phyloP scores from a whole-genome alignment of 768 basidiomycete species.

The Peribolospora kevripleyi region DNA sequence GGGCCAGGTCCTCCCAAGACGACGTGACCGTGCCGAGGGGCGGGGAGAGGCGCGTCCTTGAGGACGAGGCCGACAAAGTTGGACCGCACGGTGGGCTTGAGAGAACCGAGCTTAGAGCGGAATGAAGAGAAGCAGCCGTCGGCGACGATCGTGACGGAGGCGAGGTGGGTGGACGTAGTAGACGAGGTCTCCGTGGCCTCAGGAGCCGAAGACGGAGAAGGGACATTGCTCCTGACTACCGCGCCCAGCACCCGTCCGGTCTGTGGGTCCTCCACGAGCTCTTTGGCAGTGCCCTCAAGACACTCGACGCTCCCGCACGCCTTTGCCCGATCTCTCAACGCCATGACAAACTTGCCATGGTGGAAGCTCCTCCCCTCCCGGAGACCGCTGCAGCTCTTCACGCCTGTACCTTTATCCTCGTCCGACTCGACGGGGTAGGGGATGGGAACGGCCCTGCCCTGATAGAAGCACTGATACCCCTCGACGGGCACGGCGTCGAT shows the following conservation, averaged over 20 bases:
- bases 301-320: constrained; percentile 43
- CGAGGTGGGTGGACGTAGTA: constrained; percentile 30
- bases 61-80: constrained; percentile 71
- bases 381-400: constrained; percentile 11
- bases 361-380: constrained; percentile 69
- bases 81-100: constrained; percentile 27
- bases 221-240: constrained; percentile 29
- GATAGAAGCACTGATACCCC: constrained; percentile 62
- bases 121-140: constrained; percentile 82
- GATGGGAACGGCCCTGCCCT: constrained; percentile 45
- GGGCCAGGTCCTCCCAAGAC: constrained; percentile 31
- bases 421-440: constrained; percentile 41
- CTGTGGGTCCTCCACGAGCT: constrained; percentile 34
- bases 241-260: constrained; percentile 41
- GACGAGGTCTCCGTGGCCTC: constrained; percentile 20
- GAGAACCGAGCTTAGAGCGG: constrained; percentile 32
- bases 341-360: constrained; percentile 72
- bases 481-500: constrained; percentile 62
- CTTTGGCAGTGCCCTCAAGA: constrained; percentile 60
- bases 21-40: constrained; percentile 20
- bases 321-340: constrained; percentile 41
- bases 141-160: constrained; percentile 61
- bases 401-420: background rate
- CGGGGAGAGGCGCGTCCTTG: constrained; percentile 34
- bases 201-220: background rate